These are phyloP conservation scores for Cercospora citrullina DNA, from an alignment of 2,329 filamentous ascomycete genomes.

Conservation along the genomic window DNA sequence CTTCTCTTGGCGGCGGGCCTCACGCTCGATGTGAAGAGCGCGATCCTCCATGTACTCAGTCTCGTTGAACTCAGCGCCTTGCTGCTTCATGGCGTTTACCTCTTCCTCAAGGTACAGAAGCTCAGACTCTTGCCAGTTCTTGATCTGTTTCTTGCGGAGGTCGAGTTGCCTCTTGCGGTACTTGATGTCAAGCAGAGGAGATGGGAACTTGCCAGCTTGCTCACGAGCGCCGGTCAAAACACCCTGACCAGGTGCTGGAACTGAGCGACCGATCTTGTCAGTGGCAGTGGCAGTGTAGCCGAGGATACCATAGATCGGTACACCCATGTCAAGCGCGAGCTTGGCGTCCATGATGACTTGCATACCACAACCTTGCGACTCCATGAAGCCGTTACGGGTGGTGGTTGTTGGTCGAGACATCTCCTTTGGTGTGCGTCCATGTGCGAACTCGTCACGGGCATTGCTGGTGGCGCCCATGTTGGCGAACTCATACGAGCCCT, in stretches of 20 bases:
- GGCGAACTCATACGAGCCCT: conserved; percentile 98
- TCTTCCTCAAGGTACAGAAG: conserved; percentile 91
- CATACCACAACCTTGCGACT: conserved; percentile 97
- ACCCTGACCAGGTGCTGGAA: conserved; percentile 94
- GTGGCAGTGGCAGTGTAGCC: conserved; percentile 94
- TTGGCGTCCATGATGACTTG: conserved; percentile 98
- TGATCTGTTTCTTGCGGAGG: conserved; percentile 89
- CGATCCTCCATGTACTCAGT: conserved; percentile 84
- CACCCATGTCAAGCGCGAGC: conserved; percentile 96
- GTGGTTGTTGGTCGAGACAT: conserved; percentile 98
- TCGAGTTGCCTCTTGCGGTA: conserved; percentile 95
- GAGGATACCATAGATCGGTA: conserved; percentile 93
- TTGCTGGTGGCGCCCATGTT: conserved; percentile 99
- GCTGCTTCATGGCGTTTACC: conserved; percentile 83
- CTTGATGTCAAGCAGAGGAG: conserved; percentile 93
- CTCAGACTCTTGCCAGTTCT: conserved; percentile 94
- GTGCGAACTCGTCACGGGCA: conserved; percentile 90
- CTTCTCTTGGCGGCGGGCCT: conserved; percentile 87
- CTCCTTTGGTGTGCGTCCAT: conserved; percentile 90
- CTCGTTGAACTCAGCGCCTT: conserved; percentile 72
- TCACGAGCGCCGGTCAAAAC: conserved; percentile 94
- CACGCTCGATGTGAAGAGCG: conserved; percentile 78
- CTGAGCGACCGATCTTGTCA: conserved; percentile 97
- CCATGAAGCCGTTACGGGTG: conserved; percentile 97
- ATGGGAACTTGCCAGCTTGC: conserved; percentile 86